Base-by-base conservation (phyloP, 2,329 filamentous ascomycete species). In the Fusarium nisikadoi region DNA sequence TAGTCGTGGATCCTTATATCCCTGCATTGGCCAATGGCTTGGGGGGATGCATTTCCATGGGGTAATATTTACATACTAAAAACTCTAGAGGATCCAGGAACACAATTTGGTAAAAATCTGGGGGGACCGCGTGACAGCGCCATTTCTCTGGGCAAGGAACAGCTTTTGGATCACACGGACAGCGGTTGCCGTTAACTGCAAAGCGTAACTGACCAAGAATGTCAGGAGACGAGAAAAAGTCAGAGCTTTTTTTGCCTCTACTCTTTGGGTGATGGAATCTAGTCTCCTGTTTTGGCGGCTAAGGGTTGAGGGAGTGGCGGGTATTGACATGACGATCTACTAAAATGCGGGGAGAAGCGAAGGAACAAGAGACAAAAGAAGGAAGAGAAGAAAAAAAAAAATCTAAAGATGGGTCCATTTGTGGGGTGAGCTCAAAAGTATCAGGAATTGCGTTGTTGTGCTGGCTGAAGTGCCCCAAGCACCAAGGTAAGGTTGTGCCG, bases 1-100 rank as follows among this genome's bases (percentile, higher is more conserved):
- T 46, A 46, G 54, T 29, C 70, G 42, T 59, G 69, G 53, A 70
- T 72, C 70, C 38, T 57, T 2, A 19, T 10, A 35, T 29, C 70
- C 70, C 41, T 73, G 71, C 62, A 31, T 27, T 27, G 50, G 2
- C 71, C 71, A 73, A 73, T 73, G 17, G 29, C 1, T 6, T 16
- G 29, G 38, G 10, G 27, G 31, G 13, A 29, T 43, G 33, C 55
- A 41, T 77, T 77, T 77, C 73, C 65, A 77, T 77, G 76, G 76
- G 76, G 76, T 77, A 77, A 77, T 52, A 62, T 55, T 77, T 77
- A 77, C 76, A 76, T 77, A 77, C 66, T 57, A 73, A 56, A 77
- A 77, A 77, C 75, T 75, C 69, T 57, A 39, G 53, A 59, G n/a
- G 17, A 70, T 70, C 73, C 76, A 77, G 75, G 75, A 76, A 76